Evolutionary conservation across 1,284 basidiomycete genomes (phyloP).

Genomic region (Puccinia triticina): DNA sequence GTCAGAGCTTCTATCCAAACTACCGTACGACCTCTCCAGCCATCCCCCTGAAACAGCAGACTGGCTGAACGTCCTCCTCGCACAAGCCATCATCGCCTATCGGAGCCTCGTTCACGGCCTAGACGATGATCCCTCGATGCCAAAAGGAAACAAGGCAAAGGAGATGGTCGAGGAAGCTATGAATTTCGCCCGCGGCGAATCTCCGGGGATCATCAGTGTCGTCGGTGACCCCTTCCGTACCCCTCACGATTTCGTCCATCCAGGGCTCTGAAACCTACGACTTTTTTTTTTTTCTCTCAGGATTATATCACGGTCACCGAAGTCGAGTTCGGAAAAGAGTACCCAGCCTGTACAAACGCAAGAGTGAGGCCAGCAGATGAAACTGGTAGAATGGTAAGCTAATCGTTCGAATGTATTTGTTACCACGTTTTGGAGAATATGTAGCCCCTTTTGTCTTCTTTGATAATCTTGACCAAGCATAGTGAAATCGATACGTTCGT

Average conservation of each 20-base stretch:
- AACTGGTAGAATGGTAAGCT: constrained; percentile 63
- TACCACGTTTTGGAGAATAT: not conserved
- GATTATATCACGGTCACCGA: constrained; percentile 65
- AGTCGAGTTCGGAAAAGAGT: constrained; percentile 64
- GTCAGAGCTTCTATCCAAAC: constrained; percentile 62
- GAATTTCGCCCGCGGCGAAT: constrained; percentile 43
- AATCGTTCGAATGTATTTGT: not conserved
- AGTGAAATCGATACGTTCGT: not conserved
- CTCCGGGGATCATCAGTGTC: constrained; percentile 57
- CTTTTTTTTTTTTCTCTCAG: constrained; percentile 53
- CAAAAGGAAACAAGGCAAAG: constrained; percentile 53
- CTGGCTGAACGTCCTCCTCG: constrained; percentile 67
- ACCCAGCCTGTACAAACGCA: constrained; percentile 65
- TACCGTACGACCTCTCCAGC: constrained; percentile 64
- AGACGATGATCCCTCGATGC: constrained; percentile 24
- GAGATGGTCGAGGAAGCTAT: constrained; percentile 55
- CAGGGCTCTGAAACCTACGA: not conserved
- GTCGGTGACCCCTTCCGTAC: constrained; percentile 59
- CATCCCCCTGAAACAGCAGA: constrained; percentile 65
- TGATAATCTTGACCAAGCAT: not conserved
- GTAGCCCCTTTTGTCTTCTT: not conserved
- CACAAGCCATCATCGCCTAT: constrained; percentile 63
- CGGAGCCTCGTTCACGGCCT: constrained; percentile 51
- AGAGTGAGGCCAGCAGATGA: constrained; percentile 65
- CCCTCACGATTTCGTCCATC: not conserved